Evolutionary conservation across 1,284 basidiomycete genomes (phyloP), one percentile per base, ranked within the genome.

Genomic region (Moesziomyces antarcticus): DNA sequence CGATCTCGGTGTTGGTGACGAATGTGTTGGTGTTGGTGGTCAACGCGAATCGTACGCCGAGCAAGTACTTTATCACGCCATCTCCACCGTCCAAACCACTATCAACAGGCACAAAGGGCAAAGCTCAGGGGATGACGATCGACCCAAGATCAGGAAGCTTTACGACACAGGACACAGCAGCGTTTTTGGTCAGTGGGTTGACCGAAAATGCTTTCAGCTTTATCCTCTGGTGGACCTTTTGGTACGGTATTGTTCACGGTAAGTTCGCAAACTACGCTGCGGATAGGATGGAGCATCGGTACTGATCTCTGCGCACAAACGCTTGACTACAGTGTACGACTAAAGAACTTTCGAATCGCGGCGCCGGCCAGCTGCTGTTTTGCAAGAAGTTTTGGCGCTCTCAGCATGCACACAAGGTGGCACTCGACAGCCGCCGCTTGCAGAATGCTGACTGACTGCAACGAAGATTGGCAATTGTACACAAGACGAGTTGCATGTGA

Each of bases 221-320:
- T 25, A 73, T 83, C 35, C 56, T 83, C 2, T 83, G 81, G 81
- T 83, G 81, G 81, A 83, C 81, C 0, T 79, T 83, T 50, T 83
- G 80, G 80, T 75, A 64, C 43, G 81, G 73, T 6, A 73, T 83
- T 25, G 76, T 83, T 3, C 80, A 83, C 62, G 81, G 81, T 82
- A 61, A 59, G 80, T 77, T 5, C 14, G 37, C 21, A 33, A 18
- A 24, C 24, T 6, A 24, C 24, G 24, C 24, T 24, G 24, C 24
- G 3, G 24, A 24, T 24, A 3, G 3, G 24, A 24, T 24, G 24
- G 18, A n/a, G 44, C 20, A 16, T 25, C 14, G 21, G 7, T 7
- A 45, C 44, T 45, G 44, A 45, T 8, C 30, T 1, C 5, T 30
- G 7, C 24, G 24, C 11, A 11, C 11, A 8, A 30, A 10, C 10